Base-by-base conservation (phyloP, 306 rosid genomes). In the Crotalaria pallida region DNA sequence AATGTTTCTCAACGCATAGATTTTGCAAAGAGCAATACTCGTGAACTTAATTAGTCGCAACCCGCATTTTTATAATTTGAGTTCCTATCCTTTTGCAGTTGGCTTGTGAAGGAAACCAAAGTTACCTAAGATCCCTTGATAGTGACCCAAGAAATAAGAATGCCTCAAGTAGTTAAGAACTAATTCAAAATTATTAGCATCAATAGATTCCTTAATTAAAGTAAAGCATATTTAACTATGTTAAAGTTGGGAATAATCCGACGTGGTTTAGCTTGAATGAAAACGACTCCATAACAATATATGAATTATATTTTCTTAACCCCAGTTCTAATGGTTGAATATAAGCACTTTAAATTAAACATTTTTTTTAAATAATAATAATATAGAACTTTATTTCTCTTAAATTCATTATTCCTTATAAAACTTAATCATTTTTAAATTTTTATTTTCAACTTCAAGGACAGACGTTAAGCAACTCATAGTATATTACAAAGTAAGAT, bases 61-160 rank as follows among this genome's bases (percentile, higher is more conserved):
- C 40, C 44, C 17, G 5, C 9, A 7, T n/a, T 47, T 70, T 50
- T 38, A 62, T 62, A 36, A 52, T 33, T 38, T 55, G 33, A 52
- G 56, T 33, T 53, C 48, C 12, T 65, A 56, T 77, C 77, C 21
- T 44, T 34, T 44, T 23, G 38, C 48, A 26, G 53, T 64, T 71
- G 67, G 72, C 36, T 70, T 64, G 29, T 44, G 33, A 21, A 36
- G 51, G 9, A 78, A 58, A 56, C 57, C 48, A 73, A 73, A 73
- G 58, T 49, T 26, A 65, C 69, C 50, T 40, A 72, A 55, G 76
- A 73, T 73, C 55, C 64, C 62, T 62, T 53, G 72, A 78, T 60
- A 67, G 56, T 60, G 80, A 79, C 73, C 33, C 57, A 52, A 59
- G 44, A 31, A 79, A 29, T 52, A 53, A 67, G 3, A 18, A 33